Evolutionary conservation across 2,329 filamentous ascomycete species (phyloP).

Genomic region (Alternaria atra): DNA sequence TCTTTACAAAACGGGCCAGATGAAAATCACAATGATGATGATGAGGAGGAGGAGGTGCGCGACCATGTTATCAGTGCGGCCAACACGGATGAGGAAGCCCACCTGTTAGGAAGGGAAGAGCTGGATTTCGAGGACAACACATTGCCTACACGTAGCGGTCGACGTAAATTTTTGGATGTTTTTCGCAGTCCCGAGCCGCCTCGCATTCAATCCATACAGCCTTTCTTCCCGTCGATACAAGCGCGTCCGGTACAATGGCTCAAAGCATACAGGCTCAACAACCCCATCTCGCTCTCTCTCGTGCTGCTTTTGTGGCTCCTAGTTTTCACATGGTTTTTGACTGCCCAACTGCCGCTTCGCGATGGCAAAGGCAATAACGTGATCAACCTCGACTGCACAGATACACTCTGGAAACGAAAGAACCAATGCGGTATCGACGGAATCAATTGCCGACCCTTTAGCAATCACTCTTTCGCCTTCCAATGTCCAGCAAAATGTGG

Average conservation of each 20-base stretch:
- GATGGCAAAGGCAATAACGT: slow-evolving; percentile 73
- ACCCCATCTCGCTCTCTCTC: slow-evolving; percentile 63
- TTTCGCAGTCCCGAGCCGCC: slow-evolving; percentile 56
- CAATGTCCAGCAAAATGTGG: slow-evolving; percentile 76
- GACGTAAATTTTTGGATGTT: slow-evolving; percentile 37
- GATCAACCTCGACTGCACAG: slow-evolving; percentile 71
- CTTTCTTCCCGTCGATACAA: slow-evolving; percentile 71
- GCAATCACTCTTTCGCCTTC: slow-evolving; percentile 73
- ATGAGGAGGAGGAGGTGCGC: not conserved
- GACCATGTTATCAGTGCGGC: slow-evolving; percentile 11
- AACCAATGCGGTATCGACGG: slow-evolving; percentile 80
- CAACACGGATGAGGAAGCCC: slow-evolving; percentile 41
- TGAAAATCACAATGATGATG: slow-evolving; percentile 13
- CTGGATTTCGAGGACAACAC: slow-evolving; percentile 35
- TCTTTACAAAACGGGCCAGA: not conserved
- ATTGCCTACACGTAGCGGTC: slow-evolving; percentile 10
- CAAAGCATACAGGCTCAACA: slow-evolving; percentile 55
- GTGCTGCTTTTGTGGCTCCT: slow-evolving; percentile 72
- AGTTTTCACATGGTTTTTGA: slow-evolving; percentile 71
- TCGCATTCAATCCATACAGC: slow-evolving; percentile 54
- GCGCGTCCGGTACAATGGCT: slow-evolving; percentile 69
- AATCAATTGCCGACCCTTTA: slow-evolving; percentile 77
- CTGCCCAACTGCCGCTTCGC: slow-evolving; percentile 63
- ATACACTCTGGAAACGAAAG: slow-evolving; percentile 73
- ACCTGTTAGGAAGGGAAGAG: slow-evolving; percentile 37